Base-by-base conservation (phyloP, 495 filamentous ascomycete species). In the Aspergillus biplanus region DNA sequence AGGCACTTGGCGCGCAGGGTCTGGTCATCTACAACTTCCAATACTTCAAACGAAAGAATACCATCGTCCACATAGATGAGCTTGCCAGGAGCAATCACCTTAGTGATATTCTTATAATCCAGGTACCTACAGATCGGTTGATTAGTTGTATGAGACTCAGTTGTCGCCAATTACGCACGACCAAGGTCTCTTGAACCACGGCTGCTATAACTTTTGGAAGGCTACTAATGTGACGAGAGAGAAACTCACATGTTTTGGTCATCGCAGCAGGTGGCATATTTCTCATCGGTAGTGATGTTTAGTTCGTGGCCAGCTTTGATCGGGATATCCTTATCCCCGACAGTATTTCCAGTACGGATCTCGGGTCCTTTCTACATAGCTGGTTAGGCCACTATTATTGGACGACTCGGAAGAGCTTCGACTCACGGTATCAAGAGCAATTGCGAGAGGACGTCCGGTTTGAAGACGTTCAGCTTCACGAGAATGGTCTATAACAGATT, bases 71-170 rank as follows among this genome's bases (percentile, higher is more conserved):
- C 96, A 80, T 96, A 99, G 84, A 99, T 97, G 75, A 90, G 89
- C 70, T 94, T 93, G 70, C 96, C 96, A n/a, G 85, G 79, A 66
- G 88, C 75, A 75, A 99, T 98, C 71, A 99, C 93, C 80, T 93
- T 96, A 80, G 95, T 97, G 84, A 99, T 97, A 85, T 99, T 99
- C 88, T 93, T 94, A 82, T 99, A 99, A 83, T 99, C 95, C 70
- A 99, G 90, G 69, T 92, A 96, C 92, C 93, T 97, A 64, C 53
- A 58, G 50, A 63, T 52, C 27, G 31, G 39, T 18, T 27, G 4
- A 46, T 69, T 49, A 69, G 63, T 52, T 31, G 33, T 16, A 16
- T 32, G 15, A 27, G 7, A 42, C 33, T 16, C 50, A 34, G 32
- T 6, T 6, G 12, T 42, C 32, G n/a, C 16, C 15, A 13, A 31